These are phyloP conservation scores for Botryosphaeria dothidea DNA, from an alignment of 2,329 filamentous ascomycete species.

Conservation along the genomic window DNA sequence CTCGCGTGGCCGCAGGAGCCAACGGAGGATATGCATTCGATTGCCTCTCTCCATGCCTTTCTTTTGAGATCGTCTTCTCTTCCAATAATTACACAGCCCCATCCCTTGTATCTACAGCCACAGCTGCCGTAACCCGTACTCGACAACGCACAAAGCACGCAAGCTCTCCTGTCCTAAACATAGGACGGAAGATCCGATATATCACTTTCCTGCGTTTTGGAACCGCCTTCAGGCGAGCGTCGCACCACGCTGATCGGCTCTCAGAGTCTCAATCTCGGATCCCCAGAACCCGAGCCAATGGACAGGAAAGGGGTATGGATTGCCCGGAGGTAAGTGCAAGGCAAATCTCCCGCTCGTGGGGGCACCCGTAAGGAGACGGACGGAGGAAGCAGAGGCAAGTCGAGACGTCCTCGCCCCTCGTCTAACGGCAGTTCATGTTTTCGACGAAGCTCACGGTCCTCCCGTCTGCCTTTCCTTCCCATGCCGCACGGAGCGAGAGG, in stretches of 20 bases:
- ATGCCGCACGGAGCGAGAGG: neutral
- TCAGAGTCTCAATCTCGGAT: neutral
- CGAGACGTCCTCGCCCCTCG: neutral
- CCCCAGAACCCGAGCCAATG: neutral
- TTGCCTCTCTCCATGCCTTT: neutral
- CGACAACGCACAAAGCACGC: neutral
- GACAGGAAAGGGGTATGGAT: neutral
- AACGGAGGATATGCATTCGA: neutral
- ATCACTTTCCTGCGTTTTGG: neutral
- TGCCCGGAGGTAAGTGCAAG: neutral
- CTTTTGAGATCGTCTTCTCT: neutral
- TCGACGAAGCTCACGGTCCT: neutral
- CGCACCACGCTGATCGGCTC: neutral
- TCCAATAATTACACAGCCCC: neutral
- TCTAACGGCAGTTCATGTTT: neutral
- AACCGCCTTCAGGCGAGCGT: neutral
- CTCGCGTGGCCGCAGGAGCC: constrained; percentile 2
- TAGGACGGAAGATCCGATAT: neutral
- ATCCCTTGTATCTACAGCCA: neutral
- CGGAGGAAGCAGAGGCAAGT: neutral
- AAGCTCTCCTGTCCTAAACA: neutral
- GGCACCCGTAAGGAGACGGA: neutral
- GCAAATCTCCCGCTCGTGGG: neutral
- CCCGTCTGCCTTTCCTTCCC: neutral
- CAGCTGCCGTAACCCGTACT: neutral